phyloP scores from a whole-genome alignment of 2,329 filamentous ascomycete genomes.

The Trichoderma gracile region DNA sequence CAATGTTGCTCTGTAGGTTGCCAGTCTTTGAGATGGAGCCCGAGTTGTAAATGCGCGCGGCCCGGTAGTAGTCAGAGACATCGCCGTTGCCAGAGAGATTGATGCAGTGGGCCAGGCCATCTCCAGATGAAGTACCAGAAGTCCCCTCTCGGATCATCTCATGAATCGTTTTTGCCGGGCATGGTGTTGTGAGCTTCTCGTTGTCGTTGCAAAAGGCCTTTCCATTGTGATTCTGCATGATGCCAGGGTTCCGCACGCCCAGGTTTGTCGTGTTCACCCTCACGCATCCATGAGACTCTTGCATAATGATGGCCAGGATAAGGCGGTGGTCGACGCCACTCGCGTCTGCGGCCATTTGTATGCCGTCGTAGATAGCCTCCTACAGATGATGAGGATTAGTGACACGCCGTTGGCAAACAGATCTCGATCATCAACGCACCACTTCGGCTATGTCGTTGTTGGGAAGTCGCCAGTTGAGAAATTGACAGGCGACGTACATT shows the following conservation, averaged over 20 bases:
- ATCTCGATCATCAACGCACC: slow-evolving; percentile 6
- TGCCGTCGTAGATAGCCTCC: slow-evolving; percentile 32
- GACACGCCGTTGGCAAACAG: neutral
- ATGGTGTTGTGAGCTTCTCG: slow-evolving; percentile 32
- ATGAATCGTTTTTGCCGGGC: slow-evolving; percentile 32
- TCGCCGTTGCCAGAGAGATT: slow-evolving; percentile 13
- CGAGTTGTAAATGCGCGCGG: slow-evolving; percentile 31
- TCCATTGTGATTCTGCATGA: slow-evolving; percentile 44
- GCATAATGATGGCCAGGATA: slow-evolving; percentile 47
- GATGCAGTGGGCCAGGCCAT: slow-evolving; percentile 40
- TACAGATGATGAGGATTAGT: slow-evolving; percentile 8
- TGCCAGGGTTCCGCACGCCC: slow-evolving; percentile 46
- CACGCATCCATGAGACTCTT: slow-evolving; percentile 49
- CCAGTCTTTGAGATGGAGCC: slow-evolving; percentile 30
- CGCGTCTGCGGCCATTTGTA: slow-evolving; percentile 36
- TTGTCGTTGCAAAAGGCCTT: slow-evolving; percentile 40
- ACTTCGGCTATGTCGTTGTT: slow-evolving; percentile 24
- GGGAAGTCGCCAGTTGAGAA: slow-evolving; percentile 24
- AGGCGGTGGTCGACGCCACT: slow-evolving; percentile 44
- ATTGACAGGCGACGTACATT: slow-evolving; percentile 27
- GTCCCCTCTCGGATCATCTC: slow-evolving; percentile 46
- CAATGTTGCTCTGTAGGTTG: slow-evolving; percentile 28
- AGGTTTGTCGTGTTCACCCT: slow-evolving; percentile 44
- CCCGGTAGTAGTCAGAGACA: slow-evolving; percentile 28
- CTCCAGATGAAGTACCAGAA: slow-evolving; percentile 43